A percentile compares a stretch with the other conserved stretches of the same genome.
Evolutionary conservation across 768 basidiomycete genomes (phyloP).

Genomic region (Tephrocybe sp.): DNA sequence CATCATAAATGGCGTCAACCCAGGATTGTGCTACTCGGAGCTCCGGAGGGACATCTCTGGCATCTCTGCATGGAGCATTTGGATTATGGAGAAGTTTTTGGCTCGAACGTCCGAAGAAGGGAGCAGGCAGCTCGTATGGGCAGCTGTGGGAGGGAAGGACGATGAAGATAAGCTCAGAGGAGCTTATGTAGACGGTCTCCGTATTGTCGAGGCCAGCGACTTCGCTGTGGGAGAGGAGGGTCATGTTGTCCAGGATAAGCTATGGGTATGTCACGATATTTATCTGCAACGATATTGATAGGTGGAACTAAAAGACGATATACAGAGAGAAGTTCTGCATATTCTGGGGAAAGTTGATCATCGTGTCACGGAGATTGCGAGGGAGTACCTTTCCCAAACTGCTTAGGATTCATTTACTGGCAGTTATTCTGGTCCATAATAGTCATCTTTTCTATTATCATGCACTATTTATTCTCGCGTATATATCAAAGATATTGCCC

Average conservation of each 20-base stretch:
- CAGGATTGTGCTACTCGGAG: conserved; percentile 39
- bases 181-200: conserved; percentile 6
- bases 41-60: conserved; percentile 25
- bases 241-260: conserved; percentile 1
- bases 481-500: no score
- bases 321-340: no score
- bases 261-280: conserved; percentile 13
- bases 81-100: conserved; percentile 27
- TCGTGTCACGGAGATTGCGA: no score
- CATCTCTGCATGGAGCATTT: conserved; percentile 12
- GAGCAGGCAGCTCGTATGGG: conserved; percentile 13
- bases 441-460: no score
- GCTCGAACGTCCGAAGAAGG: conserved; percentile 22
- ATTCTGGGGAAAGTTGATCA: no score
- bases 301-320: no score
- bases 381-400: no score
- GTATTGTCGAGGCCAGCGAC: conserved; percentile 12
- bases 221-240: conserved; percentile 5
- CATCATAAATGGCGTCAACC: conserved; percentile 35
- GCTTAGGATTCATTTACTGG: no score
- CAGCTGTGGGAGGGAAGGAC: conserved; percentile 9
- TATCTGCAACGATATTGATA: no score
- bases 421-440: no score
- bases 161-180: conserved; percentile 10
- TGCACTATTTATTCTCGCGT: no score